These are phyloP conservation scores for Syzygium aqueum DNA, from an alignment of 345 rosid species.

Conservation along the genomic window DNA sequence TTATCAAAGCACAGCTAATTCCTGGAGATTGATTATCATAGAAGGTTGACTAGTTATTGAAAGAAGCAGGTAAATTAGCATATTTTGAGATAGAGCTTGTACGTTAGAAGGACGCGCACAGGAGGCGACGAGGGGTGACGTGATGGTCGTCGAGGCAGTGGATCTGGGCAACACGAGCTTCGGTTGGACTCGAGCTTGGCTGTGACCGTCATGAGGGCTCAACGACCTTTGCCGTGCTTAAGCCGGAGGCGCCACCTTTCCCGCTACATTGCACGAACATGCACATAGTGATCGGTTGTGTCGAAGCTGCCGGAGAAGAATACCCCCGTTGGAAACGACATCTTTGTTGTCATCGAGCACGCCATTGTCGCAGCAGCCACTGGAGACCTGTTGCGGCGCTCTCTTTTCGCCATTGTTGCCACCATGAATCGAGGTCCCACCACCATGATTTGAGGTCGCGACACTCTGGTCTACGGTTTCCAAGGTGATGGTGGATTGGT, in stretches of 20 bases:
- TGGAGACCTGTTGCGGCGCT: background rate
- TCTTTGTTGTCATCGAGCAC: background rate
- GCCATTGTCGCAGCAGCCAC: background rate
- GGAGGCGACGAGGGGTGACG: background rate
- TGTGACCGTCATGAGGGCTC: rapidly evolving
- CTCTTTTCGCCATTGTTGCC: rapidly evolving
- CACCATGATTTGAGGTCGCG: rapidly evolving
- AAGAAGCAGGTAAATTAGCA: background rate
- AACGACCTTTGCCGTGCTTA: background rate
- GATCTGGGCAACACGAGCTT: background rate
- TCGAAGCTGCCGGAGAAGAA: background rate
- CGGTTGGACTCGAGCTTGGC: background rate
- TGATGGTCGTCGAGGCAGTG: rapidly evolving
- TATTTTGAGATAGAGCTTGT: background rate
- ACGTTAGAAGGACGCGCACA: rapidly evolving
- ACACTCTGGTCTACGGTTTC: rapidly evolving
- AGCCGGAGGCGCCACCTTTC: background rate
- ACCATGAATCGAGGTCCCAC: background rate
- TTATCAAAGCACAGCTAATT: background rate
- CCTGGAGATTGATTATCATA: background rate
- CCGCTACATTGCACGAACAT: background rate
- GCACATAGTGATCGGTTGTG: rapidly evolving
- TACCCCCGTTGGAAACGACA: background rate
- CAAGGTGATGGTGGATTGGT: background rate
- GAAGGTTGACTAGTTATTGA: background rate